These are phyloP conservation scores for Rhodotorula sp. DNA, from an alignment of 1,284 basidiomycete genomes.

Conservation along the genomic window DNA sequence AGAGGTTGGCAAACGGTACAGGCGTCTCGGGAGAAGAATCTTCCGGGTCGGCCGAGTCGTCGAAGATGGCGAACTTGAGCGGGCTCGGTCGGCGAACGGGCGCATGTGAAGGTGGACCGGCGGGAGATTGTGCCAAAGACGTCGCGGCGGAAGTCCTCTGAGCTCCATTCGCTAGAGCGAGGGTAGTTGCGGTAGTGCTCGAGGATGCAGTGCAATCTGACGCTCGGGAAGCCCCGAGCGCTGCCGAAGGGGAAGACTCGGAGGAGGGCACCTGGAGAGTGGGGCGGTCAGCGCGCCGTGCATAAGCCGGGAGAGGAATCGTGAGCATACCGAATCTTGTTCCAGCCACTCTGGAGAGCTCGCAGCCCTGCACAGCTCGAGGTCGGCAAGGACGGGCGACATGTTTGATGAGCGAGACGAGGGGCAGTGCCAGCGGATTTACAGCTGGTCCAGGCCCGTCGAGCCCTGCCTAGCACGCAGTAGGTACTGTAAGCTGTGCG, in stretches of 20 bases:
- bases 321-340: not conserved
- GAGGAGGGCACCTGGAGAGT: too few relatives aligned
- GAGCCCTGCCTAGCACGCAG: too few relatives aligned
- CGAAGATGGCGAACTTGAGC: slow-evolving; percentile 20
- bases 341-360: rapidly evolving
- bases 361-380: not conserved
- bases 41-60: slow-evolving; percentile 23
- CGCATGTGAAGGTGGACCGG: not conserved
- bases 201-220: too few relatives aligned
- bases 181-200: not conserved
- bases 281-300: too few relatives aligned
- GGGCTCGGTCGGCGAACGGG: not conserved
- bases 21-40: not conserved
- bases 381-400: not conserved
- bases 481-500: too few relatives aligned
- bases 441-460: too few relatives aligned
- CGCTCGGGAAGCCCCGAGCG: too few relatives aligned
- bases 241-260: too few relatives aligned
- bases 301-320: rapidly evolving
- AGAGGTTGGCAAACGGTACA: not conserved
- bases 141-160: not conserved
- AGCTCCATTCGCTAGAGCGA: not conserved
- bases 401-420: not conserved
- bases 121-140: not conserved
- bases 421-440: too few relatives aligned